phyloP scores from a whole-genome alignment of 352 stramenopile genomes.

The Pythium vanterpoolii region DNA sequence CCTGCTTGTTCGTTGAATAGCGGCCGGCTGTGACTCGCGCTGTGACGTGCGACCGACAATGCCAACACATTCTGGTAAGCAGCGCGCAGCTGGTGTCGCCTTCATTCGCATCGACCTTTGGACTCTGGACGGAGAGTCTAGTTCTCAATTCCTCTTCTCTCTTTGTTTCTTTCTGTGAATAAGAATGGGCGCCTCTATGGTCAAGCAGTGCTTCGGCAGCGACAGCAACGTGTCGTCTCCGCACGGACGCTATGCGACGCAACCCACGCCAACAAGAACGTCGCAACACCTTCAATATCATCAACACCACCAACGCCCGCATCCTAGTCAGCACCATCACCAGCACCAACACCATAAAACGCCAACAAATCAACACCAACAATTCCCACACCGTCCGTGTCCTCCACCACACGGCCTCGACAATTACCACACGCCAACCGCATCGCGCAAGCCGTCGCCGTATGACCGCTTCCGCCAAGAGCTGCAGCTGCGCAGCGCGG shows the following conservation, averaged over 20 bases:
- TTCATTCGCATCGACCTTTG: background rate
- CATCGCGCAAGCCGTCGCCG: slow-evolving; percentile 10
- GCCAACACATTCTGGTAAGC: background rate
- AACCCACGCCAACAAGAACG: slow-evolving; percentile 2
- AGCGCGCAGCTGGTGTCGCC: too few relatives aligned
- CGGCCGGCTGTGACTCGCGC: slow-evolving; percentile 2
- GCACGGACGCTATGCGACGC: background rate
- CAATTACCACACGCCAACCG: slow-evolving; percentile 3
- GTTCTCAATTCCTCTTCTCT: background rate
- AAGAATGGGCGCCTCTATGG: slow-evolving; percentile 34
- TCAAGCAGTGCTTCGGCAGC: slow-evolving; percentile 32
- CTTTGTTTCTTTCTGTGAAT: background rate
- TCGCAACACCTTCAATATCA: background rate
- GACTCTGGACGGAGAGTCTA: background rate
- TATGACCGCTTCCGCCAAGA: slow-evolving; percentile 17
- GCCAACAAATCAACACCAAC: background rate
- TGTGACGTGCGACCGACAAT: slow-evolving; percentile 12
- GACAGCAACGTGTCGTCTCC: slow-evolving; percentile 3
- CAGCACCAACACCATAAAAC: background rate
- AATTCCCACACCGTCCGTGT: slow-evolving; percentile 7
- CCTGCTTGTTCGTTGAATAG: background rate
- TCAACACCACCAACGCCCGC: slow-evolving; percentile 2
- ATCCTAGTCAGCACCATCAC: background rate
- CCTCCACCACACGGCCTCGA: slow-evolving; percentile 10
- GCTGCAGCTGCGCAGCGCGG: slow-evolving; percentile 14